Evolutionary conservation across 1,284 basidiomycete species (phyloP), one percentile per base, ranked within the genome.

Genomic region (Chiua sp.): DNA sequence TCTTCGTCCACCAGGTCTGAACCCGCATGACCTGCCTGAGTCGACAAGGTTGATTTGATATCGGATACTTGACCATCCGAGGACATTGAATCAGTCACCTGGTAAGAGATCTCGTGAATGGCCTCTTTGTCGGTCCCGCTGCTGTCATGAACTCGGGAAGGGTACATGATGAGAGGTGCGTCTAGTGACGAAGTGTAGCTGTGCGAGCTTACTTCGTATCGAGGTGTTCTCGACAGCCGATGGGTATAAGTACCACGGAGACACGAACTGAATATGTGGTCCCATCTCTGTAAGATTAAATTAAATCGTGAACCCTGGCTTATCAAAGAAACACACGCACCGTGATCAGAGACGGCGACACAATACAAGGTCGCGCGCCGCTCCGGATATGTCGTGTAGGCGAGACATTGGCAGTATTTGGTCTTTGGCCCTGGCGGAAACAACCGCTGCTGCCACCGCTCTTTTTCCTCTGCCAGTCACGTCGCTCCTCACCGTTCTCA

Each of bases 1-100:
- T 63, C 65, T 28, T 55, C 55, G 48, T 61, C 42, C 23, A 57
- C 55, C 26, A 66, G 60, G 30, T 57, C 53, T 1, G 23, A 37
- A 6, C 10, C 4, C 12, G 51, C 26, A 6, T 44, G 8, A 7
- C 39, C 23, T 28, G 33, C 33, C 26, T 35, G 28, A 10, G 13
- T 30, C 8, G 51, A 32, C 28, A n/a, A 12, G 26, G 20, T 44
- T 28, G 20, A 32, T 12, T 44, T 44, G 20, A 44, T 15, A 13
- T n/a, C 42, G 30, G 11, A 44, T 53, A 28, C 20, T 30, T 53
- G 39, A 28, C 32, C 39, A 22, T 22, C 32, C 10, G 12, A 7
- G 23, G 12, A 13, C 28, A 33, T 18, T 23, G 39, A 32, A 42
- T 32, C 39, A 20, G 3, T 30, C 28, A n/a, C 39, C 16, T 7